Percentiles rank a stretch among this genome's conserved stretches.
These are phyloP conservation scores for Leishmania lainsoni DNA, from an alignment of 208 protist genomes.

Conservation along the genomic window DNA sequence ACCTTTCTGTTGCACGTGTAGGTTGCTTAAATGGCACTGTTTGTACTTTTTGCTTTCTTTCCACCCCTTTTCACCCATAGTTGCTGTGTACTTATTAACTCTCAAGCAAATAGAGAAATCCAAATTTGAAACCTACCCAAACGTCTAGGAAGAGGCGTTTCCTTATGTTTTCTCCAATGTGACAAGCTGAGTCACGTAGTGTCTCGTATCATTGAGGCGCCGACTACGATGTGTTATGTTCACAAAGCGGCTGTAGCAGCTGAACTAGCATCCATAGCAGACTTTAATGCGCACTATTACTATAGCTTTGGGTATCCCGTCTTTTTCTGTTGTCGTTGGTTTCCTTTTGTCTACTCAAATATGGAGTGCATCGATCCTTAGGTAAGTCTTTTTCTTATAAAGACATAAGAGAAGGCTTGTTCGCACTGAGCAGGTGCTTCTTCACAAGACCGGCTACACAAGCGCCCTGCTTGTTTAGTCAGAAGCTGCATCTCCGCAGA, in stretches of 20 bases:
- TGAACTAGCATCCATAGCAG: not conserved
- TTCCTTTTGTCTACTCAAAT: not conserved
- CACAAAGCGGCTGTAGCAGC: too few relatives aligned
- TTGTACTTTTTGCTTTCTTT: slow-evolving; percentile 1
- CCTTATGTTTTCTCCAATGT: not conserved
- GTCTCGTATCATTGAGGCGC: not conserved
- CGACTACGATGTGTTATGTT: not conserved
- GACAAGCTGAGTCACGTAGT: too few relatives aligned
- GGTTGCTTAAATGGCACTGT: not conserved
- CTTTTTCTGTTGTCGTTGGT: not conserved
- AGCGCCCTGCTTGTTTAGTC: not conserved
- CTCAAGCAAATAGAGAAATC: not conserved
- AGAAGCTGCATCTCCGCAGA: not conserved
- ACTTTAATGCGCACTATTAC: too few relatives aligned
- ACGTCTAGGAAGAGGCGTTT: not conserved
- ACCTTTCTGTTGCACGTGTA: slow-evolving; percentile 1
- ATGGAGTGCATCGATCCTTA: not conserved
- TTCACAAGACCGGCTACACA: not conserved
- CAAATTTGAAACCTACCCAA: not conserved
- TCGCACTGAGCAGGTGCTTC: not conserved
- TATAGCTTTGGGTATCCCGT: not conserved
- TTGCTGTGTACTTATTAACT: not conserved
- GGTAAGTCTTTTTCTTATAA: not conserved
- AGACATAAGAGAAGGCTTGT: not conserved
- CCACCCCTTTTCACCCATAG: not conserved